These are phyloP conservation scores for Amanita inopinata DNA, from an alignment of 768 basidiomycete species.

Conservation along the genomic window DNA sequence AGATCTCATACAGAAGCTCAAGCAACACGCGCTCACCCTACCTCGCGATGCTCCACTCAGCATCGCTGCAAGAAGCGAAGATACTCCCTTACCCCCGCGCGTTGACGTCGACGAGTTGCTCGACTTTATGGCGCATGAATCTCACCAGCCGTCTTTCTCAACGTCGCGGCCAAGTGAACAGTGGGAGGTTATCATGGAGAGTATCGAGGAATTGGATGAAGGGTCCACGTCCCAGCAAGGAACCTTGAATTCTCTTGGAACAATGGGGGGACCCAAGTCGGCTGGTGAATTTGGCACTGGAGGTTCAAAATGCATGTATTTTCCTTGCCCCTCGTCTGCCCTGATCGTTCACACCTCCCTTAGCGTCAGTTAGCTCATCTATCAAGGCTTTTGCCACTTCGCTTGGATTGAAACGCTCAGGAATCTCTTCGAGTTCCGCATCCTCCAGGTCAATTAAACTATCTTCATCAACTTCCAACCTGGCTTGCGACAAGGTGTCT, in stretches of 20 bases:
- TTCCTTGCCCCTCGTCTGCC: conserved; percentile 2
- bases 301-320: conserved; percentile 38
- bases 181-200: conserved; percentile 85
- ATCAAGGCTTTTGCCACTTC: conserved; percentile 71
- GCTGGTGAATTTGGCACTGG: conserved; percentile 67
- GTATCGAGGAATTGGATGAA: conserved; percentile 61
- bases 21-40: conserved; percentile 55
- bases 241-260: conserved; percentile 39
- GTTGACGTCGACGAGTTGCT: conserved; percentile 16
- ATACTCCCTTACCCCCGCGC: conserved; percentile 17
- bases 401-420: conserved; percentile 54
- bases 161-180: conserved; percentile 59
- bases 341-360: conserved; percentile 10
- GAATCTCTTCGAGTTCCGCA: conserved; percentile 21
- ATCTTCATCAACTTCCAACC: conserved; percentile 11
- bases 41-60: conserved; percentile 47
- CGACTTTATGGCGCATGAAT: conserved; percentile 8
- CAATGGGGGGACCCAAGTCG: conserved; percentile 19
- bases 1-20: conserved; percentile 62
- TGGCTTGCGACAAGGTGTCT: conserved; percentile 9
- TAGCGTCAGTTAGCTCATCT: conserved; percentile 57
- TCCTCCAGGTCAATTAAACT: conserved; percentile 9
- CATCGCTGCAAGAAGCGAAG: conserved; percentile 44
- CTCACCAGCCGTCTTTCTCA: conserved; percentile 15
- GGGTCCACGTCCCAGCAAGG: conserved; percentile 33